Evolutionary conservation across 305 asterid species (phyloP).

Genomic region (Solanum hybrid): DNA sequence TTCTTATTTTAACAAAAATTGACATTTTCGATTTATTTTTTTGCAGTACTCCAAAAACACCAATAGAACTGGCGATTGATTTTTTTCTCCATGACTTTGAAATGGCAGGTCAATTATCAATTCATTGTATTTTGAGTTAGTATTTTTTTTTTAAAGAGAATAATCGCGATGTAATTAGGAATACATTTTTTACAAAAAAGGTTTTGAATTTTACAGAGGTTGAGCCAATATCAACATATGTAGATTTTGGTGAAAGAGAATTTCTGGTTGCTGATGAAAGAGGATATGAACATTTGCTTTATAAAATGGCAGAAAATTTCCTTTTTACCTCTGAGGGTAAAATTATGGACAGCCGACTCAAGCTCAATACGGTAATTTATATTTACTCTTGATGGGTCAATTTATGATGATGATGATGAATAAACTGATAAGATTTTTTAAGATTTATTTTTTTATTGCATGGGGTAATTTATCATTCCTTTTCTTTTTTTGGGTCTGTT

Average conservation of each 20-base stretch:
- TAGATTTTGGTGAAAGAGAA: constrained; percentile 78
- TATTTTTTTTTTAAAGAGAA: neutral
- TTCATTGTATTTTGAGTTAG: neutral
- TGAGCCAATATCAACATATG: constrained; percentile 82
- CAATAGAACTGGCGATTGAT: constrained; percentile 94
- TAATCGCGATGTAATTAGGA: neutral
- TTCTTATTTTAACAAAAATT: neutral
- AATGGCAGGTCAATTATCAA: constrained; percentile 64
- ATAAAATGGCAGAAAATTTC: constrained; percentile 55
- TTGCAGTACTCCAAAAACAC: constrained; percentile 59
- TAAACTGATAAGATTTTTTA: neutral
- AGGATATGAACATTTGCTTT: constrained; percentile 78
- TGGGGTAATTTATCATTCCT: neutral
- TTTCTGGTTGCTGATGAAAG: constrained; percentile 80
- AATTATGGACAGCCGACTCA: constrained; percentile 57
- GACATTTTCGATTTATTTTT: neutral
- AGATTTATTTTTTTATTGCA: neutral
- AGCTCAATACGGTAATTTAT: constrained; percentile 61
- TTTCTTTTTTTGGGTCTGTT: constrained; percentile 16
- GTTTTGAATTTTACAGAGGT: constrained; percentile 44
- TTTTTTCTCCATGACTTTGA: constrained; percentile 92
- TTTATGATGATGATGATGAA: neutral
- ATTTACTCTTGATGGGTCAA: neutral
- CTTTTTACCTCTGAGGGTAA: constrained; percentile 47
- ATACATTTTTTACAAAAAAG: neutral